phyloP scores from a whole-genome alignment of 2,329 filamentous ascomycete genomes.

The Colletotrichum truncatum region DNA sequence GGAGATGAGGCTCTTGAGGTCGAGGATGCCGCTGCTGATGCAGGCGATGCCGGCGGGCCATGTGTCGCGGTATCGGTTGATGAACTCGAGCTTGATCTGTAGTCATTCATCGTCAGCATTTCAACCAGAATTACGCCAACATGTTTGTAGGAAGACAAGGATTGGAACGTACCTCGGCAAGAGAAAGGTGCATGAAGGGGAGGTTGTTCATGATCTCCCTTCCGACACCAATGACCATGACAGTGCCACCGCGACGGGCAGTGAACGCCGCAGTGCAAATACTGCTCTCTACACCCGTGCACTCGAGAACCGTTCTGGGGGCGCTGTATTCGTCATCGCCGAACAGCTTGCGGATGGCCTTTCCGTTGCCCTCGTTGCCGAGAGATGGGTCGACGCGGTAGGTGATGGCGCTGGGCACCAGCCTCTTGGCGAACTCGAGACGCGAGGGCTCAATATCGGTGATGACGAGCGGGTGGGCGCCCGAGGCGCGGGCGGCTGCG shows the following conservation, averaged over 20 bases:
- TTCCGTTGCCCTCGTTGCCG: slow-evolving; percentile 58
- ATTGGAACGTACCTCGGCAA: slow-evolving; percentile 59
- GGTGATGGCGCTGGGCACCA: slow-evolving; percentile 62
- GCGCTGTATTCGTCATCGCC: slow-evolving; percentile 63
- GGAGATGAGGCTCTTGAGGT: slow-evolving; percentile 70
- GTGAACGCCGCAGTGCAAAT: slow-evolving; percentile 66
- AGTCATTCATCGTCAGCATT: not conserved
- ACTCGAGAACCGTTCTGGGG: slow-evolving; percentile 69
- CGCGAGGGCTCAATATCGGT: slow-evolving; percentile 68
- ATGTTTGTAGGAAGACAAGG: fast-evolving
- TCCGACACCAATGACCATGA: slow-evolving; percentile 74
- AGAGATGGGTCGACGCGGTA: slow-evolving; percentile 60
- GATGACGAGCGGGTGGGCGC: slow-evolving; percentile 70
- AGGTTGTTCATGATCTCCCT: slow-evolving; percentile 70
- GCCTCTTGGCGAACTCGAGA: slow-evolving; percentile 64
- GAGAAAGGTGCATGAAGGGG: slow-evolving; percentile 72
- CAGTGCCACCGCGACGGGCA: slow-evolving; percentile 64
- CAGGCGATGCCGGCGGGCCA: slow-evolving; percentile 74
- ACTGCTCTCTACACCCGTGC: slow-evolving; percentile 72
- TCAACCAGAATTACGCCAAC: fast-evolving
- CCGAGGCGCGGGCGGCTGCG: slow-evolving; percentile 67
- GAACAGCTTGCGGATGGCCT: slow-evolving; percentile 63
- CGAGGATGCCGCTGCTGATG: slow-evolving; percentile 66
- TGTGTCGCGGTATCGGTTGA: slow-evolving; percentile 75
- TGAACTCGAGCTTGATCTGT: slow-evolving; percentile 74